Evolutionary conservation across 306 rosid species (phyloP), one percentile per base, ranked within the genome.

Genomic region (Sicyos baderoa): DNA sequence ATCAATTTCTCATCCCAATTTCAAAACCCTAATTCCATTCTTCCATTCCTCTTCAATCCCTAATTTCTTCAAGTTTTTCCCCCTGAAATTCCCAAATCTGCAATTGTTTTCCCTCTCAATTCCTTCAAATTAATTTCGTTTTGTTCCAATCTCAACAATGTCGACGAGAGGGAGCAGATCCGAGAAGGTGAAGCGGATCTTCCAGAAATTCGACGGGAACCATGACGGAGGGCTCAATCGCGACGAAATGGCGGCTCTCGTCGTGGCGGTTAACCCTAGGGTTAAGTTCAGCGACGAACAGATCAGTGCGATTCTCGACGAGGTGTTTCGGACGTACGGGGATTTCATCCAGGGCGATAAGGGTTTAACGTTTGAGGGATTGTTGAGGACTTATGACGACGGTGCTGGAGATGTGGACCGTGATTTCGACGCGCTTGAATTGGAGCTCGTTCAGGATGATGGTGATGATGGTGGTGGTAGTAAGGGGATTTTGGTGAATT

Each of bases 391-490:
- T 10, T 94, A 94, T 71, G 99, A 94, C 59, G 99, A 94, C 29
- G 99, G 99, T 0, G 99, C 99, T 7, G 99, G 99, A 0, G 99
- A 94, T 29, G 99, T 90, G 2, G 99, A 94, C 76, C 86, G 99
- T 40, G 99, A 94, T 75, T 94, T 88, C 77, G 99, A 90, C 78
- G 96, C 99, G 15, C 99, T 94, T 0, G 95, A 84, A 3, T 63
- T 94, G 22, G 97, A 90, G 79, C 86, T 90, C 54, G 80, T 76
- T 29, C 45, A 77, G 51, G 86, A 79, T 29, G 35, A 29, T 29
- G 35, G 35, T 3, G 35, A 29, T 2, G 35, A 29, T 3, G 29
- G 2, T 3, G 29, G 2, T 7, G 96, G 84, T 23, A 76, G 50
- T 13, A 79, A 75, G 60, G 85, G 86, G 37, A 63, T 75, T 7